Base-by-base conservation (phyloP, 768 basidiomycete genomes). In the Leucocoprinus birnbaumii region DNA sequence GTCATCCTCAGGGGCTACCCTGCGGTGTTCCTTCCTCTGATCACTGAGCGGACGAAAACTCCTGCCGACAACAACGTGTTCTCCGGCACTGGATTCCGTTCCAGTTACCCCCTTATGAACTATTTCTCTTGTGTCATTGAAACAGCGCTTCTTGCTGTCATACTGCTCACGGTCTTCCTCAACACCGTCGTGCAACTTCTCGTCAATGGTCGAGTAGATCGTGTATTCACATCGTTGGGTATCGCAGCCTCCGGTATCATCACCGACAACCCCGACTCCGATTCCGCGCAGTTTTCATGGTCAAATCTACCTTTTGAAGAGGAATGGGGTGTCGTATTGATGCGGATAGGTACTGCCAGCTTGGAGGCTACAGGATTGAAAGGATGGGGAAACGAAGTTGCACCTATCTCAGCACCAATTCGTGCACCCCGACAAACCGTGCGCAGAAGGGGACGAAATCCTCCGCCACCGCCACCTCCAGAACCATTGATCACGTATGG, bases 91-190 rank as follows among this genome's bases (percentile, higher is more conserved):
- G 59, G 41, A 53, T 59, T 50, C 54, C 62, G 51, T 38, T 58
- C 61, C n/a, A 66, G 58, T 11, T 89, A 89, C 62, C 89, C 89
- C 0, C 73, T 89, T 11, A 78, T 90, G 53, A 89, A 86, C 63
- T 87, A 87, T 58, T 76, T 90, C 53, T 86, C 87, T 3, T 87
- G 84, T 66, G 67, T 87, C 52, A 83, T 91, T 55, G 89, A 91
- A 65, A 80, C 86, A 1, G 46, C 80, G 47, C 77, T 91, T 37
- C 60, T 88, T 26, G 65, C 66, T 21, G 75, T 84, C 40, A 86
- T 85, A 10, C 44, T 80, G 4, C 70, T 87, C 40, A 86, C 89
- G 6, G 68, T 84, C 47, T 66, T 68, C 31, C 79, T 91, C 49
- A 87, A 89, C 57, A 74, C 71, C 10, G 60, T 89, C 59, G 83